Base-by-base conservation (phyloP, 768 basidiomycete genomes). In the Baorangia bicolor region DNA sequence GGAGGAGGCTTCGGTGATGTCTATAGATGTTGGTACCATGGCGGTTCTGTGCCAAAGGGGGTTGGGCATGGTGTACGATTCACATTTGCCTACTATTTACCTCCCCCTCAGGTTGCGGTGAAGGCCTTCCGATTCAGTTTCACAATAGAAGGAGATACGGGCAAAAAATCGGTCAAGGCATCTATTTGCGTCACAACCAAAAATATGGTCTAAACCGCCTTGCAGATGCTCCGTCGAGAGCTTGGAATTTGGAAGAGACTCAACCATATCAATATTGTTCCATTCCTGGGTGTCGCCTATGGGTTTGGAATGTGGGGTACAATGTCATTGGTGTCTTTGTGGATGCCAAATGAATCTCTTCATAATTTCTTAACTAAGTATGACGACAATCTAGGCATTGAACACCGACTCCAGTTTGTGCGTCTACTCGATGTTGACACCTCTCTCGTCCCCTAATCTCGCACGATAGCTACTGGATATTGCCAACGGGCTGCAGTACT, bases 271-370 rank as follows among this genome's bases (percentile, higher is more conserved):
- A 63, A 69, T 31, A 37, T 72, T 3, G 54, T 73, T 10, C 69
- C 69, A 1, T 59, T 72, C n/a, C 62, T 63, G 21, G 71, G 71
- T 9, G 53, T 64, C 14, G 58, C 59, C 5, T 48, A 56, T 3
- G 67, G 64, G 3, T 73, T 71, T 53, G 69, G 70, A 18, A 63
- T 59, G 40, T 50, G 14, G 7, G 61, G 28, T 10, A 13, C 61
- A 18, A 51, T 53, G 30, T 70, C 67, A 2, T 52, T 73, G 58
- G 68, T 72, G 12, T 70, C 66, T 4, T 62, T 61, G 5, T 72
- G 71, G 71, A 58, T 69, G 55, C 63, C 64, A 2, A 68, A 66
- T 23, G 68, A 61, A 18, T 60, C 60, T 2, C 56, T 72, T 16
- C 62, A 53, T 4, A 39, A n/a, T 5, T 69, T 71, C 34, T 38